Conservation (phyloP, 768 basidiomycete genomes). For the Suillus ampliporus region DNA sequence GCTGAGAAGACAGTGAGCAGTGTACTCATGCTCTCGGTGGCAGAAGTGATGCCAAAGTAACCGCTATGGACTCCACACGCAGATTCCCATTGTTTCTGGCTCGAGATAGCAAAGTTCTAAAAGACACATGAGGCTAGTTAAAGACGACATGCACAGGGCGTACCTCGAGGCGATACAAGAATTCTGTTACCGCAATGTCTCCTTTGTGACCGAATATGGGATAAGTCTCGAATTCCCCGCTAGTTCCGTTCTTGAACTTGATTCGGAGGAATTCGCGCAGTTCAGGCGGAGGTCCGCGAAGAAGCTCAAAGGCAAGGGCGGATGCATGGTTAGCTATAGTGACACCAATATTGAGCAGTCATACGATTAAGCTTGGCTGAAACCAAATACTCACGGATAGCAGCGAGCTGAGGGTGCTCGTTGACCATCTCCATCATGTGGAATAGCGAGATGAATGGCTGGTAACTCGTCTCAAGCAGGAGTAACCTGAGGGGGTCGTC, state of each 20-base stretch:
- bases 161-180: conserved; percentile 82
- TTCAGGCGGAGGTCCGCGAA: conserved; percentile 76
- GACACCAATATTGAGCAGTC: conserved; percentile 2
- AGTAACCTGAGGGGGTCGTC: conserved; percentile 79
- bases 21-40: conserved; percentile 9
- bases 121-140: conserved; percentile 5
- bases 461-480: conserved; percentile 81
- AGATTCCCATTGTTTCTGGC: conserved; percentile 46
- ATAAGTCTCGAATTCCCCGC: conserved; percentile 60
- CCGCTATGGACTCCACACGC: conserved; percentile 40
- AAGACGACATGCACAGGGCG: conserved; percentile 15
- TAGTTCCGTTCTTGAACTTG: conserved; percentile 84
- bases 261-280: conserved; percentile 80
- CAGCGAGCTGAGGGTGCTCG: conserved; percentile 57
- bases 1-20: conserved; percentile 14
- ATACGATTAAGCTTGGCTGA: too few species aligned
- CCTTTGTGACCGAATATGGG: conserved; percentile 74
- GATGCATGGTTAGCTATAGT: conserved; percentile 70
- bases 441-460: conserved; percentile 88
- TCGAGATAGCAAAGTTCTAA: conserved; percentile 44
- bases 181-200: conserved; percentile 80
- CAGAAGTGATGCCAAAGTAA: conserved; percentile 19
- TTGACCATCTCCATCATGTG: conserved; percentile 66
- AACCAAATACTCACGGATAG: conserved; percentile 60
- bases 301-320: conserved; percentile 75